Base-by-base conservation (phyloP, 2,329 filamentous ascomycete species). In the Parascedosporium putredinis region DNA sequence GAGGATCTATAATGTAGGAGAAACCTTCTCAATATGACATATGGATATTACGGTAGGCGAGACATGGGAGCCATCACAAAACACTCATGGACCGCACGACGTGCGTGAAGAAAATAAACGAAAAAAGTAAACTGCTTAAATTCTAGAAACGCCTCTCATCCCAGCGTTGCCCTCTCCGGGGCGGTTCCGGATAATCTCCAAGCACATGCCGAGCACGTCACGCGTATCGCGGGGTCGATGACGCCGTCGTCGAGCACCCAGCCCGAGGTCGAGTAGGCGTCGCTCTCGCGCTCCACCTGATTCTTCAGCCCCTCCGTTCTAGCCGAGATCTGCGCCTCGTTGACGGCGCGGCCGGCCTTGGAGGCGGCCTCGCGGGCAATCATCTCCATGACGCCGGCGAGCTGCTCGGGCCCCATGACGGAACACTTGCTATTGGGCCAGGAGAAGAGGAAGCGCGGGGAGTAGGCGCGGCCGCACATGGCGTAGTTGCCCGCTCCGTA, bases 331-430 rank as follows among this genome's bases (percentile, higher is more conserved):
- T 20, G 12, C 4, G 16, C 27, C 45, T 51, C 45, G 16, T 47
- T 45, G n/a, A 47, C 23, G 12, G 12, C 23, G 33, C n/a, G 22
- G 5, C 45, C 44, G 9, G 45, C 22, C 50, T 50, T 50, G 10
- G 36, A 16, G 16, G 44, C 50, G 14, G 45, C 34, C 31, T 47
- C 48, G 9, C 48, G 43, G 22, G 43, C 43, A 45, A 51, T 51
- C 34, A 47, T 51, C 33, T 48, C 50, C 44, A 51, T 47, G 33
- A 51, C 66, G 0, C 66, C 66, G 2, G 60, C 56, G 2, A 68
- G 53, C 53, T 68, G 65, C 33, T 68, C 65, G 1, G 64, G 59
- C 0, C 66, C 66, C 66, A 68, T 68, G 2, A 68, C 66, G 22
- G 62, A 64, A 54, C 65, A 67, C n/a, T 62, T 58, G 2, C 64